Conservation (phyloP, 768 basidiomycete genomes). For the Amanita subjunquillea region DNA sequence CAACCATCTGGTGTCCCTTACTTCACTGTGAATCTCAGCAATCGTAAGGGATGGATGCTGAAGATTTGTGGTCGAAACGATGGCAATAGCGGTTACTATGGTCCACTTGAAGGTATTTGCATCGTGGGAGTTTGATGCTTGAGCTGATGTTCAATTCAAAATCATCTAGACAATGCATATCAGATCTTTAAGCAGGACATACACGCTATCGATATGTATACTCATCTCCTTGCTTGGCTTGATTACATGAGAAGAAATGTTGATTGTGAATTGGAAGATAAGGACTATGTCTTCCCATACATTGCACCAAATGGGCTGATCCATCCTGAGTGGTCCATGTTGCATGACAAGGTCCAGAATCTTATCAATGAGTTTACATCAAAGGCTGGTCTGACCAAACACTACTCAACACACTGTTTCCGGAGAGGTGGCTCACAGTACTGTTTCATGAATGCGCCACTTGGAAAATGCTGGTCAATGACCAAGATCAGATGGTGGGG, state of each 20-base stretch:
- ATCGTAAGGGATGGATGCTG: slow-evolving; percentile 18
- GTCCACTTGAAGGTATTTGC: not conserved
- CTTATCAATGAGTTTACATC: slow-evolving; percentile 17
- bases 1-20: slow-evolving; percentile 7
- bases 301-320: slow-evolving; percentile 7
- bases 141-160: not conserved
- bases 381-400: slow-evolving; percentile 13
- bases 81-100: slow-evolving; percentile 12
- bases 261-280: slow-evolving; percentile 4
- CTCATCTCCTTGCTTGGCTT: slow-evolving; percentile 15
- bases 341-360: slow-evolving; percentile 17
- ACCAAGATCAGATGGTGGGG: slow-evolving; percentile 30
- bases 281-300: slow-evolving; percentile 23
- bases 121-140: not conserved
- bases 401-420: slow-evolving; percentile 24
- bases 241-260: slow-evolving; percentile 6
- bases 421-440: slow-evolving; percentile 12
- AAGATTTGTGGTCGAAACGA: not conserved
- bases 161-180: slow-evolving; percentile 9
- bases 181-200: slow-evolving; percentile 24
- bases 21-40: slow-evolving; percentile 8
- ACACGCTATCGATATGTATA: slow-evolving; percentile 18
- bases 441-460: slow-evolving; percentile 26
- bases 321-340: slow-evolving; percentile 13
- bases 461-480: no score